These are phyloP conservation scores for Nothophoma quercina DNA, from an alignment of 2,329 filamentous ascomycete species.

Conservation along the genomic window DNA sequence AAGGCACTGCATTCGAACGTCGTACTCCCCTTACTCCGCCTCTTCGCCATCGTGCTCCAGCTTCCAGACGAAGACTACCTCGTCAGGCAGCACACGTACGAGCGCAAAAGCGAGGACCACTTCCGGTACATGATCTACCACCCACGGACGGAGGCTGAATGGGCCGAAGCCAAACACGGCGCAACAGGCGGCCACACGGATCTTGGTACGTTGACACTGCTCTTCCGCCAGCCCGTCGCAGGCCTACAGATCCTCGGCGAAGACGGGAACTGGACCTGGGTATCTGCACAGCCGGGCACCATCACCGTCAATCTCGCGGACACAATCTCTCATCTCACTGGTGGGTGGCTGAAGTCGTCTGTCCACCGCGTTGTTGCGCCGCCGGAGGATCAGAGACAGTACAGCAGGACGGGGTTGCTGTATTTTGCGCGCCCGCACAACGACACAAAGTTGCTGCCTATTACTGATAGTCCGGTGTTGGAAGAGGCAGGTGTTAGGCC, in stretches of 20 bases:
- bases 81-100: constrained; percentile 64
- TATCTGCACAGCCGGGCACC: constrained; percentile 49
- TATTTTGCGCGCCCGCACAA: constrained; percentile 59
- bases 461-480: constrained; percentile 49
- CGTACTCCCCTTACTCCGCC: constrained; percentile 63
- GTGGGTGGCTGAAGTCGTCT: constrained; percentile 56
- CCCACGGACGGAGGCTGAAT: constrained; percentile 58
- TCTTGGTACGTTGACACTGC: constrained; percentile 62
- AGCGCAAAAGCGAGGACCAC: constrained; percentile 66
- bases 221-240: constrained; percentile 67
- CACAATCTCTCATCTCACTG: constrained; percentile 50
- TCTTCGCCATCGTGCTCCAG: constrained; percentile 69
- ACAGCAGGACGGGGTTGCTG: constrained; percentile 59
- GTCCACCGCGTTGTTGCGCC: constrained; percentile 60
- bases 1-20: constrained; percentile 61
- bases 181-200: constrained; percentile 64
- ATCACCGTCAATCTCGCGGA: constrained; percentile 54
- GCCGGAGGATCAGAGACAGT: constrained; percentile 57
- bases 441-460: constrained; percentile 48
- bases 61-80: constrained; percentile 66
- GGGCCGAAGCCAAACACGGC: constrained; percentile 52
- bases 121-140: constrained; percentile 70
- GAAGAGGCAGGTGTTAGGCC: constrained; percentile 43
- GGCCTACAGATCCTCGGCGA: constrained; percentile 61
- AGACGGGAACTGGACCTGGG: constrained; percentile 54